Conservation (phyloP, 805 yeast species). For the Metschnikowia hibisci region DNA sequence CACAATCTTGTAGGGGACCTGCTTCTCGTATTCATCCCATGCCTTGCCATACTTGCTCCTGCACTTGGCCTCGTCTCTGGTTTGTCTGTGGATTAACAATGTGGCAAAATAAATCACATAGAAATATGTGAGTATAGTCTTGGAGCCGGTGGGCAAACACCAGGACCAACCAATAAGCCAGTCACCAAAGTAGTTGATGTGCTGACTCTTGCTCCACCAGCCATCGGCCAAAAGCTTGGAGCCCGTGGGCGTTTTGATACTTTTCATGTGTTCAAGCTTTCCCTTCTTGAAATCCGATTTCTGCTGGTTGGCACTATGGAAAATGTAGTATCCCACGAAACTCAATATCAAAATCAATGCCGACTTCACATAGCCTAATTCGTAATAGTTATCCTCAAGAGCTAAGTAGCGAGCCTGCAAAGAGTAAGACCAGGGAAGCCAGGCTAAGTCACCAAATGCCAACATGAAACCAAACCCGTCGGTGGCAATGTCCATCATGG, state of each 20-base stretch:
- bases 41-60: slow-evolving; percentile 76
- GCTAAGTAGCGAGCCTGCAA: slow-evolving; percentile 82
- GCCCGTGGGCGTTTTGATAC: slow-evolving; percentile 68
- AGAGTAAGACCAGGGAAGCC: slow-evolving; percentile 90
- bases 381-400: slow-evolving; percentile 47
- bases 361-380: slow-evolving; percentile 44
- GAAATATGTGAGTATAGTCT: slow-evolving; percentile 81
- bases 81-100: slow-evolving; percentile 81
- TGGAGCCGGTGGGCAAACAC: slow-evolving; percentile 86
- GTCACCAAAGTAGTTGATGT: slow-evolving; percentile 93
- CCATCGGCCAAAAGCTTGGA: slow-evolving; percentile 82
- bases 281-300: slow-evolving; percentile 83
- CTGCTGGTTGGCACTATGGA: slow-evolving; percentile 79
- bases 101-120: slow-evolving; percentile 80
- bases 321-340: slow-evolving; percentile 69
- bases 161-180: slow-evolving; percentile 89
- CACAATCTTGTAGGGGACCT: slow-evolving; percentile 85
- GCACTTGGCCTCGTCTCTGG: slow-evolving; percentile 90
- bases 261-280: slow-evolving; percentile 58
- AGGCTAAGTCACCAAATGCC: slow-evolving; percentile 86
- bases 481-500: slow-evolving; percentile 94
- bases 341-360: slow-evolving; percentile 46
- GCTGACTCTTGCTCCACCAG: slow-evolving; percentile 95
- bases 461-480: slow-evolving; percentile 98
- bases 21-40: slow-evolving; percentile 78